Conservation (phyloP, 345 rosid species). For the Boechera retrofracta region DNA sequence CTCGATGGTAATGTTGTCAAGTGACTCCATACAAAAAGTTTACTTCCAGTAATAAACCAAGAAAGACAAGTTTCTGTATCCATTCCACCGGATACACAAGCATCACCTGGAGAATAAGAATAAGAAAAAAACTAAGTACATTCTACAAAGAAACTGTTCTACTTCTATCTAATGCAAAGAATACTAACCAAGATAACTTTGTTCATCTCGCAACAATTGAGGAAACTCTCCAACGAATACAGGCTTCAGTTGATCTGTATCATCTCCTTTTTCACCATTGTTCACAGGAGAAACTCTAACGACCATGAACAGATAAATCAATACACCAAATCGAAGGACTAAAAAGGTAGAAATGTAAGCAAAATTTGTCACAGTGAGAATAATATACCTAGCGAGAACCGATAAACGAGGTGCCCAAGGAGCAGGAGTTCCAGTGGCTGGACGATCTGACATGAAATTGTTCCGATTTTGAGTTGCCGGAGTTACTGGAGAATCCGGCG, state of each 20-base stretch:
- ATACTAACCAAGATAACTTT: slow-evolving; percentile 64
- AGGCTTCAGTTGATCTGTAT: slow-evolving; percentile 68
- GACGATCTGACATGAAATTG: slow-evolving; percentile 61
- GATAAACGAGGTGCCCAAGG: slow-evolving; percentile 95
- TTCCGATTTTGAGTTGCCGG: slow-evolving; percentile 53
- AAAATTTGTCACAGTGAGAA: not conserved
- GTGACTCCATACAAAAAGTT: slow-evolving; percentile 77
- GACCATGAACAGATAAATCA: slow-evolving; percentile 24
- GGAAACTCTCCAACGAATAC: slow-evolving; percentile 93
- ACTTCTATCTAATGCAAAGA: slow-evolving; percentile 11
- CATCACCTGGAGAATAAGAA: slow-evolving; percentile 56
- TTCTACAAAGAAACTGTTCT: not conserved
- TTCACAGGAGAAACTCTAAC: slow-evolving; percentile 62
- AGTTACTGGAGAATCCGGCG: slow-evolving; percentile 65
- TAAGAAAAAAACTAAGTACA: slow-evolving; percentile 30
- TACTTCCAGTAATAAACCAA: slow-evolving; percentile 76
- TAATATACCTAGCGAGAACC: slow-evolving; percentile 76
- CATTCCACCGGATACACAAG: slow-evolving; percentile 73
- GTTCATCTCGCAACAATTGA: slow-evolving; percentile 75
- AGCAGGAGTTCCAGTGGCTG: slow-evolving; percentile 82
- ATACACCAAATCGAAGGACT: not conserved
- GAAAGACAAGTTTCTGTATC: slow-evolving; percentile 73
- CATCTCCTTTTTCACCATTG: slow-evolving; percentile 54
- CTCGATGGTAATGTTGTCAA: slow-evolving; percentile 57
- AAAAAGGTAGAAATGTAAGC: slow-evolving; percentile 15